Evolutionary conservation across 2,329 filamentous ascomycete genomes (phyloP), one percentile per base, ranked within the genome.

Genomic region (Calonectria naviculata): DNA sequence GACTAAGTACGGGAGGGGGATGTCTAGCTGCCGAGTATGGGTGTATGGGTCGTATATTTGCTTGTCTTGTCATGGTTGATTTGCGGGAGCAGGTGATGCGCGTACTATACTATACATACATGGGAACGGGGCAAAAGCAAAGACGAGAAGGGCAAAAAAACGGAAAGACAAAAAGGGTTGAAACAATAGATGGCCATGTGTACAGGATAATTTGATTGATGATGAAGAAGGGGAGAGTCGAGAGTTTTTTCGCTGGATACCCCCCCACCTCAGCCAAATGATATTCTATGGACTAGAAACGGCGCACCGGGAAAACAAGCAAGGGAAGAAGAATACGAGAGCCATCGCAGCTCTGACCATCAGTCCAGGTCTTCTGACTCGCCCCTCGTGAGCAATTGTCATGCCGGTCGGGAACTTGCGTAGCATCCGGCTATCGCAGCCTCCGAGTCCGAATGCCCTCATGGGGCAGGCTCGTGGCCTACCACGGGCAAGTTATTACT

Each of bases 401-500:
- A 34, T 28, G 26, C 31, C 26, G 28, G 29, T 24, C 21, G 7
- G 28, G 36, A 34, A 13, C 29, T 42, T 44, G 34, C 56, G 36
- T 49, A 15, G 61, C 61, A 47, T 41, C 61, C 52, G 41, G 21
- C 52, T 36, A 47, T 46, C 52, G 42, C 17, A 60, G 36, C 44
- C 3, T 61, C 56, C 46, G 63, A 47, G 38, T 68, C 60, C 54
- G 70, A 71, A 71, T 71, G 62, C 65, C 66, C 66, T 71, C 70
- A 71, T 38, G 41, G 17, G 47, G 24, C 31, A 42, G 17, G 31
- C 24, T 64, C 15, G 26, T 19, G 28, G 44, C 13, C n/a, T 34
- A 64, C 19, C 61, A 28, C 29, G 31, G 31, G 42, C 31, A 31
- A 52, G 21, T 54, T 60, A 58, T 66, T 66, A 66, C 64, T 66